A percentile compares a stretch with the other conserved stretches of the same genome.
phyloP scores from a whole-genome alignment of 2,329 filamentous ascomycete species.

The Leptographium procerum region DNA sequence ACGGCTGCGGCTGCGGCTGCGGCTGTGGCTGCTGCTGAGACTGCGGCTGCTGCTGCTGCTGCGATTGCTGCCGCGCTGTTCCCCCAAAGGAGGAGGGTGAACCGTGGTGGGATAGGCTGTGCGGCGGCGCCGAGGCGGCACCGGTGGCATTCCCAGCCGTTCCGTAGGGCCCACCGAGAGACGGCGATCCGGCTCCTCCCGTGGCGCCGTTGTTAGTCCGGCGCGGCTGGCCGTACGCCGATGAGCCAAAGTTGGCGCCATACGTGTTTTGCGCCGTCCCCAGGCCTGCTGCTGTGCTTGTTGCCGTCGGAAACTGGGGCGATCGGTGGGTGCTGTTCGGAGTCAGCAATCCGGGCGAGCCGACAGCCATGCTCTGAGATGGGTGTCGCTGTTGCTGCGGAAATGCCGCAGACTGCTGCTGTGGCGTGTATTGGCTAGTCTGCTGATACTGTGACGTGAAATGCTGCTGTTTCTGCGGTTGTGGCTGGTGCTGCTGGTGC shows the following conservation, averaged over 20 bases:
- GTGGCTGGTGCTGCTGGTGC: conserved; percentile 8
- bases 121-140: neutral
- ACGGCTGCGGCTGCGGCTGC: conserved; percentile 11
- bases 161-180: conserved; percentile 9
- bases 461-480: conserved; percentile 8
- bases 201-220: conserved; percentile 6
- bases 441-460: conserved; percentile 6
- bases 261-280: conserved; percentile 1
- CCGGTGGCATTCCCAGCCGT: neutral
- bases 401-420: conserved; percentile 15
- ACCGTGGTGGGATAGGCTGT: conserved; percentile 8
- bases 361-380: conserved; percentile 10
- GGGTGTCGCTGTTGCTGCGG: conserved; percentile 13
- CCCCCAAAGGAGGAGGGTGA: conserved; percentile 10
- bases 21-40: too few species aligned
- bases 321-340: conserved; percentile 8
- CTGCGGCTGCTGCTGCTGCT: conserved; percentile 11
- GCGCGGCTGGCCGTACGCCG: conserved; percentile 8
- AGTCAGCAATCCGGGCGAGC: conserved; percentile 9
- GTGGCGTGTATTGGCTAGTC: neutral
- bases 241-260: conserved; percentile 6
- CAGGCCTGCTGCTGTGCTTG: neutral
- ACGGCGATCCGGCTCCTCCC: conserved; percentile 4
- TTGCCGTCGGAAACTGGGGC: conserved; percentile 7
- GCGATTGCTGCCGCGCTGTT: neutral